Base-by-base conservation (phyloP, 495 filamentous ascomycete genomes). In the Aspergillus saccharolyticus region DNA sequence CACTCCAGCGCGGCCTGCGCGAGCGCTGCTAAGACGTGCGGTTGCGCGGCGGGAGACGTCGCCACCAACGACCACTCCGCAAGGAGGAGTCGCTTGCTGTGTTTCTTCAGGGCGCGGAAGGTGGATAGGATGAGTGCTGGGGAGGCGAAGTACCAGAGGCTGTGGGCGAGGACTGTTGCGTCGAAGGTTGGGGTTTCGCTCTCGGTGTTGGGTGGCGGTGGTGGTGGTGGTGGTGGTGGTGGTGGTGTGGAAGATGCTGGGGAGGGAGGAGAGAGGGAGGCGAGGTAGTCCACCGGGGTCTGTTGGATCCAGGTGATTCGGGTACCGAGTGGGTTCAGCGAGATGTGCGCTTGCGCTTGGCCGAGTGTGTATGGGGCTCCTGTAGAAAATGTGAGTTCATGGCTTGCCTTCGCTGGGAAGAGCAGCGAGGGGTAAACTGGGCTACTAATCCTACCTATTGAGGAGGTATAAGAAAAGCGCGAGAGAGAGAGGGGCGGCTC, bases 111-210 rank as follows among this genome's bases (percentile, higher is more conserved):
- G 45, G 67, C 70, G 0, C 30, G 14, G 18, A 79, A 70, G 18
- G 74, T 71, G 4, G 50, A 48, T 9, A 55, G 45, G 24, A 80
- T 67, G 18, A 64, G 54, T 0, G 24, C 39, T 0, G 61, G 57
- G 10, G 68, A 69, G 24, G 66, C 44, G 57, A 83, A 81, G 58
- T 81, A 82, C 71, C 74, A 82, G 55, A 79, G 69, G 58, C 64
- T 72, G 64, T 83, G 80, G 53, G 65, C 67, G 42, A 83, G 70
- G 18, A 81, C 69, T 15, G 74, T 72, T 45, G 70, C 66, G 59
- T 78, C 75, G 62, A 76, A 80, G 22, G 57, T 42, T 30, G 75
- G 79, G 22, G 57, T 42, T 30, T 47, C 57, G 18, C 57, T 60
- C 42, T 63, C 54, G 51, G 62, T 42, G 48, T 39, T 18, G 25